Evolutionary conservation across 1,139 yeast genomes (phyloP), one percentile per base, ranked within the genome.

Genomic region (Kazachstania sp.): DNA sequence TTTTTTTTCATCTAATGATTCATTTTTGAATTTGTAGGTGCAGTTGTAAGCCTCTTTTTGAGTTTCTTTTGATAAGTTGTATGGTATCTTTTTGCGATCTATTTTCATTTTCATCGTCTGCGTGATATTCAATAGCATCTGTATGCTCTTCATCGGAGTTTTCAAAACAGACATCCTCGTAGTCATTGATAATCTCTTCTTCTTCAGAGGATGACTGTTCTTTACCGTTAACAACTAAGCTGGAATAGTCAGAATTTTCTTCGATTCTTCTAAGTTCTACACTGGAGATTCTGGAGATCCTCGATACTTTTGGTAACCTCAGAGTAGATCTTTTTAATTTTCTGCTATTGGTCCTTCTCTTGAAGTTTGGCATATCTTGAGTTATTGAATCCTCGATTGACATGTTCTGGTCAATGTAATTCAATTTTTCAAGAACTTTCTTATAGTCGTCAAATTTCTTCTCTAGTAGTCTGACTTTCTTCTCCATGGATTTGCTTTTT

Each of bases 391-490:
- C 37, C 29, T 40, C 43, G 37, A 32, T 19, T 39, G 38, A 23
- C 4, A 31, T 19, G n/a, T 31, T 23, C 36, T 42, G 45, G 18
- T 42, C 45, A 19, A 35, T 42, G 36, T 43, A 31, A 32, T 34
- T 40, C 43, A 40, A 29, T 19, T 31, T 40, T 37, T 43, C 37
- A 13, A 43, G 20, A 12, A 43, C 36, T 23, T 37, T 55, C 43
- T 56, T 56, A 46, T 61, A 63, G 38, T 51, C 56, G 8, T 56
- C 56, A 15, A 64, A 53, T 47, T 61, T 59, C 38, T 50, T 55
- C 44, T 64, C 66, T 37, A 64, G 46, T 16, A 54, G 52, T 44
- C 57, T 58, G 29, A 63, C 57, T 52, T 60, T 64, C 36, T 52
- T 51, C 43, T 58, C 60, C 58, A 61, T 54, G 9, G 43, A 28